Base-by-base conservation (phyloP, 2,329 filamentous ascomycete genomes). In the Beauveria rudraprayagi region DNA sequence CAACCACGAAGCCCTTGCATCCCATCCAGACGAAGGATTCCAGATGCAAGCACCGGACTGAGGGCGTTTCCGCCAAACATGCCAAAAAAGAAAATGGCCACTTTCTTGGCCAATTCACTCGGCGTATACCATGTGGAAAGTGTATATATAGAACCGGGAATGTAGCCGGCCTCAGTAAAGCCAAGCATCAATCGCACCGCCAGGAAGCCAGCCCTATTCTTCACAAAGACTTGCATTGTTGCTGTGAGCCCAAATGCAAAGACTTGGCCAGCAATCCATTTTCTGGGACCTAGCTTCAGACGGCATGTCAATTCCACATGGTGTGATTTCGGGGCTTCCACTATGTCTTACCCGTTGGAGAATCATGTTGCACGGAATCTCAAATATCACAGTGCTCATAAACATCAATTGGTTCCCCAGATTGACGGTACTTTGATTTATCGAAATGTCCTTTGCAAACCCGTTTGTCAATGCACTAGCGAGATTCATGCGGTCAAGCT, bases 391-490 rank as follows among this genome's bases (percentile, higher is more conserved):
- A 9, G 79, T 79, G 0, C 77, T 78, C 37, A 80, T 69, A 62
- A 80, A 82, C 78, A 82, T 79, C 9, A 82, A 67, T 63, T 82
- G 79, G 61, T 82, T 82, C 0, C 80, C 80, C 0, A 82, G 66
- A 57, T 83, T 83, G 62, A 82, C 75, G 0, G 76, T 80, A 24
- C 75, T 73, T 62, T 80, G 77, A 40, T 71, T 68, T 7, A 81
- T 71, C 0, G 65, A 62, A 34, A 81, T 77, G 41, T 76, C 72
- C 3, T 69, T 67, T 1, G 76, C 76, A 51, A 82, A 79, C 0
- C 77, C 77, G 5, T 73, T 78, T 0, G 79, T 82, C 0, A 82
- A 68, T 8, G 79, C 79, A 63, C 77, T 80, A 17, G 77, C 78
- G 8, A 82, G 71, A 61, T 82, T 82, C 72, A 80, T 81, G 28